A percentile compares a stretch with the other conserved stretches of the same genome.
phyloP scores from a whole-genome alignment of 2,329 filamentous ascomycete species.

The Geoglossum cookeanum region DNA sequence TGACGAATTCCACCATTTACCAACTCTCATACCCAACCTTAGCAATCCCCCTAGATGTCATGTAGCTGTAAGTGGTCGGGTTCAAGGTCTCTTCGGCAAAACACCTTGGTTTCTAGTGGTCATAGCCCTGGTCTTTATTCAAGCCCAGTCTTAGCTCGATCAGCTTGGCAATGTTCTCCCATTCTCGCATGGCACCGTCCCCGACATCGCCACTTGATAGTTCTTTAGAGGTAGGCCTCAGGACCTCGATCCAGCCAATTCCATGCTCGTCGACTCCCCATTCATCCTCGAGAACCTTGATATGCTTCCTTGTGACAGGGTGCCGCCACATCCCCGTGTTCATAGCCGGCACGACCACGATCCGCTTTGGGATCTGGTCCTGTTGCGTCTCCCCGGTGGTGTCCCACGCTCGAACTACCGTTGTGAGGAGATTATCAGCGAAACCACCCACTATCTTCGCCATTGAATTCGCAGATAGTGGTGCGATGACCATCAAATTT shows the following conservation, averaged over 20 bases:
- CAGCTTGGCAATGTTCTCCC: conserved; percentile 50
- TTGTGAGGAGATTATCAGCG: conserved; percentile 53
- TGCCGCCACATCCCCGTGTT: conserved; percentile 84
- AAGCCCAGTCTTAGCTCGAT: conserved; percentile 36
- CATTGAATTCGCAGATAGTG: conserved; percentile 66
- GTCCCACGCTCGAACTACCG: conserved; percentile 78
- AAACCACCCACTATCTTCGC: conserved; percentile 69
- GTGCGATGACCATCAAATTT: conserved; percentile 62
- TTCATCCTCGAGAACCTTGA: conserved; percentile 49
- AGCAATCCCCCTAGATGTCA: too few species aligned
- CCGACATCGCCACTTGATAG: conserved; percentile 76
- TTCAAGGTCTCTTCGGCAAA: too few species aligned
- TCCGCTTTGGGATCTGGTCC: conserved; percentile 12
- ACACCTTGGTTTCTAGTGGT: too few species aligned
- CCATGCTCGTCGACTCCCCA: conserved; percentile 47
- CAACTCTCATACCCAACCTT: too few species aligned
- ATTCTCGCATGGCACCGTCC: conserved; percentile 65
- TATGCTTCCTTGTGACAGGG: conserved; percentile 56
- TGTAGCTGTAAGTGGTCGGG: too few species aligned
- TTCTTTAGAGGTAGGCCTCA: conserved; percentile 54
- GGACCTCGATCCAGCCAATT: conserved; percentile 45
- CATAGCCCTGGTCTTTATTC: not conserved
- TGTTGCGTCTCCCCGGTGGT: conserved; percentile 29
- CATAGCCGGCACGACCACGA: conserved; percentile 42
- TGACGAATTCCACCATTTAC: too few species aligned